phyloP scores from a whole-genome alignment of 2,329 filamentous ascomycete species.

The Myriosclerotinia duriaeana region DNA sequence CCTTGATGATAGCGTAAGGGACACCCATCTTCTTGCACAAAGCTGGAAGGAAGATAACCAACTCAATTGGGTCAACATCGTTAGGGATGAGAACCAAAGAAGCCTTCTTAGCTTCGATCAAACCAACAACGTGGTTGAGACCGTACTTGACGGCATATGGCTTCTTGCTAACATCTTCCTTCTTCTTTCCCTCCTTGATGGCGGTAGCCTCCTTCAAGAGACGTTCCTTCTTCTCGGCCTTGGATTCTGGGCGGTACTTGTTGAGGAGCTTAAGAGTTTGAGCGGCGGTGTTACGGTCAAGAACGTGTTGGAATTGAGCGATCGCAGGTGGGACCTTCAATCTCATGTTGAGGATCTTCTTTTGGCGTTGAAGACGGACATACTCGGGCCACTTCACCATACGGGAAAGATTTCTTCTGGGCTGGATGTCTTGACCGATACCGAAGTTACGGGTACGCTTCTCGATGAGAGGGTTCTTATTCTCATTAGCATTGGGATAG shows the following conservation, averaged over 20 bases:
- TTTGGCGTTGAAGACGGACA: constrained; percentile 83
- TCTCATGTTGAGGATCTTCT: constrained; percentile 95
- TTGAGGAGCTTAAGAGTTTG: constrained; percentile 99
- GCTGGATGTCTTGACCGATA: constrained; percentile 98
- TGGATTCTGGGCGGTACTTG: constrained; percentile 99
- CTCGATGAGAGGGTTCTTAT: constrained; percentile 97
- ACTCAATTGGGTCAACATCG: constrained; percentile 99
- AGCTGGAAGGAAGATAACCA: constrained; percentile 98
- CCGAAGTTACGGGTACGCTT: constrained; percentile 96
- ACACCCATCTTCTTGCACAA: constrained; percentile 99
- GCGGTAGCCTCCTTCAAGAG: constrained; percentile 97
- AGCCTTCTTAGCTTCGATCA: constrained; percentile 99
- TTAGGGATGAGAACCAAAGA: constrained; percentile 97
- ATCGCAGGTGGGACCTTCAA: constrained; percentile 98
- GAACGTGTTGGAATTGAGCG: constrained; percentile 95
- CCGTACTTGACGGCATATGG: constrained; percentile 99
- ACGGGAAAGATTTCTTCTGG: constrained; percentile 88
- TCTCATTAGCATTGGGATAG: constrained; percentile 29
- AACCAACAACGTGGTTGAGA: constrained; percentile 97
- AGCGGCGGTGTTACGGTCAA: constrained; percentile 94
- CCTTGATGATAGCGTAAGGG: constrained; percentile 98
- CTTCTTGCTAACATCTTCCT: constrained; percentile 99
- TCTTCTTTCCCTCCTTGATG: constrained; percentile 99
- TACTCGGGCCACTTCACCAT: constrained; percentile 99
- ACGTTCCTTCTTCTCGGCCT: constrained; percentile 99